Evolutionary conservation across 2,329 filamentous ascomycete genomes (phyloP), one percentile per base, ranked within the genome.

Genomic region (Penicillium sclerotiorum): DNA sequence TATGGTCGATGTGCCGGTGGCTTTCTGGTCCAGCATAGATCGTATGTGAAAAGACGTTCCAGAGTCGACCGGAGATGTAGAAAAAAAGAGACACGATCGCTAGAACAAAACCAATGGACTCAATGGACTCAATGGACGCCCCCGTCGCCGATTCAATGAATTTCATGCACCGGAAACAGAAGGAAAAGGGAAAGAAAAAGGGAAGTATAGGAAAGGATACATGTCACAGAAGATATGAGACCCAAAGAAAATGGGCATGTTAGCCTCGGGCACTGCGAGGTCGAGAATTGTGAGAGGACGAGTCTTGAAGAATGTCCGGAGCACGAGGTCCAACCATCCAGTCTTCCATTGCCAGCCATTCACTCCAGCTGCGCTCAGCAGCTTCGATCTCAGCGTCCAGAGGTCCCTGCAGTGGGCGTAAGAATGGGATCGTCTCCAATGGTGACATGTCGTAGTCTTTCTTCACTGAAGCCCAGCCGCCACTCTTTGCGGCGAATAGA

Each of bases 261-360:
- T 39, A 69, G 25, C 60, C 63, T 36, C 65, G 61, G 11, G 67
- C 48, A 51, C 66, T 69, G 28, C 65, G 63, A 22, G 65, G 60
- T 46, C 63, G 63, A 21, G 69, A 69, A 20, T 59, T 58, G 23
- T 67, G 65, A 25, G 71, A 73, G 4, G 67, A 68, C 4, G 69
- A 70, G 43, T 73, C 72, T 37, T 64, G 62, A 18, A 74, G 60
- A 5, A 59, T 58, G 55, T 78, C 77, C 6, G 87, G 88, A 25
- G 87, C 86, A 53, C 89, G 77, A 1, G 89, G 88, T 2, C 92
- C 92, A n/a, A 96, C 77, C 91, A 96, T 95, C 93, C 93, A 97
- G 70, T 96, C 93, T 71, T 96, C 90, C 90, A 96, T 95, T 11
- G 90, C 90, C 25, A 96, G 76, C 93, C 93, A 97, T 63, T 93